Evolutionary conservation across 345 rosid species (phyloP).

Genomic region (Sonneratia alba): DNA sequence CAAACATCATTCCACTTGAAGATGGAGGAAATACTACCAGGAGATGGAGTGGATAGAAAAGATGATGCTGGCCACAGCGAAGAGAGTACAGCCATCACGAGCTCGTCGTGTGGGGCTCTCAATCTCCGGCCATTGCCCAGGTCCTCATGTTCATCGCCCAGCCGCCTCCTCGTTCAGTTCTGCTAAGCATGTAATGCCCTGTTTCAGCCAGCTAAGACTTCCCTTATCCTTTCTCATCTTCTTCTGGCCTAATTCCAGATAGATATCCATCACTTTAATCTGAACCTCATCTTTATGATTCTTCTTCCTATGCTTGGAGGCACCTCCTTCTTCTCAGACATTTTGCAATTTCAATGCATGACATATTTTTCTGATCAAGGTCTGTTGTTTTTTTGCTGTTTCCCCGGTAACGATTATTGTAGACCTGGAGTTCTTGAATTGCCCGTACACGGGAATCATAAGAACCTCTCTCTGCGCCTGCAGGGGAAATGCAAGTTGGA

Average conservation of each 20-base stretch:
- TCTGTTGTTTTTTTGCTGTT: too few relatives aligned
- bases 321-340: too few relatives aligned
- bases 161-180: constrained; percentile 27
- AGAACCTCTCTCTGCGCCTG: constrained; percentile 16
- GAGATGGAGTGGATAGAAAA: constrained; percentile 10
- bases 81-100: constrained; percentile 38
- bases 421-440: constrained; percentile 15
- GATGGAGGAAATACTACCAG: not conserved
- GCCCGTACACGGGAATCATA: constrained; percentile 11
- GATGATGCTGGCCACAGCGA: constrained; percentile 41
- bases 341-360: too few relatives aligned
- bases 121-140: constrained; percentile 18
- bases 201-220: constrained; percentile 14
- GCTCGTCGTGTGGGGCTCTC: constrained; percentile 31
- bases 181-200: constrained; percentile 27
- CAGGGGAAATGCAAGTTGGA: constrained; percentile 20
- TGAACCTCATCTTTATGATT: too few relatives aligned
- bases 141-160: constrained; percentile 38
- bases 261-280: too few relatives aligned
- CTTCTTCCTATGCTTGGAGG: too few relatives aligned
- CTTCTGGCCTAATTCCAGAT: too few relatives aligned
- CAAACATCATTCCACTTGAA: not conserved
- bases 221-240: not conserved
- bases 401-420: not conserved
- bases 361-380: too few relatives aligned